Evolutionary conservation across 2,329 filamentous ascomycete species (phyloP).

Genomic region (Rugonectria rugulosa): DNA sequence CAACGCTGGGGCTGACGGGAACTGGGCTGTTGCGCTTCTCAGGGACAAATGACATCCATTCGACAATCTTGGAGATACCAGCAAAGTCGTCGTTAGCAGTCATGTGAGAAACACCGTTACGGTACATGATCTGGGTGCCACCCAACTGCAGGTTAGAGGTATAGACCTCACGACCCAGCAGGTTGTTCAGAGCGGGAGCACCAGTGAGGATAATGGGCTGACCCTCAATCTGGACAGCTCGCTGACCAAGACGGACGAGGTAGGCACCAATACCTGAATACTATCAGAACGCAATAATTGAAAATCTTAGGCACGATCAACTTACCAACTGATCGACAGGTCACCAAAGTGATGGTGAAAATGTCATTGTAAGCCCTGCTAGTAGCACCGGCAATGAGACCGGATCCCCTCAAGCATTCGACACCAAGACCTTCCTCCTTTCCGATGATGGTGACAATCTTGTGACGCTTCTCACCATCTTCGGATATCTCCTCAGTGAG

Average conservation of each 20-base stretch:
- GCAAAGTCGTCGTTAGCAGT: slow-evolving; percentile 97
- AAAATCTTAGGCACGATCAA: slow-evolving; percentile 26
- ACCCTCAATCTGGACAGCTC: slow-evolving; percentile 98
- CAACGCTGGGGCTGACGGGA: slow-evolving; percentile 85
- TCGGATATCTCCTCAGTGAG: slow-evolving; percentile 87
- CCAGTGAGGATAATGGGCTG: slow-evolving; percentile 99
- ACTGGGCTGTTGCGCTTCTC: slow-evolving; percentile 94
- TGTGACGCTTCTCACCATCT: slow-evolving; percentile 88
- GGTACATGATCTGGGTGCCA: slow-evolving; percentile 99
- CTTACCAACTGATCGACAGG: slow-evolving; percentile 93
- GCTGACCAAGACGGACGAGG: slow-evolving; percentile 95
- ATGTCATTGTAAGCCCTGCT: slow-evolving; percentile 98
- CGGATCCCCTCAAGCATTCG: slow-evolving; percentile 94
- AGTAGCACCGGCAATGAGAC: slow-evolving; percentile 97
- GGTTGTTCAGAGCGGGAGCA: slow-evolving; percentile 96
- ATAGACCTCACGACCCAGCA: slow-evolving; percentile 97
- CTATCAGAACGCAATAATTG: slow-evolving; percentile 42
- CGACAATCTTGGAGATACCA: slow-evolving; percentile 95
- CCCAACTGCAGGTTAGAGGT: slow-evolving; percentile 98
- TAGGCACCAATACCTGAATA: slow-evolving; percentile 88
- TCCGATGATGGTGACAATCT: slow-evolving; percentile 93
- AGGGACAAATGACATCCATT: slow-evolving; percentile 97
- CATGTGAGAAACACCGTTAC: slow-evolving; percentile 99
- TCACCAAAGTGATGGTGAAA: slow-evolving; percentile 97
- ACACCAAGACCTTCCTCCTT: slow-evolving; percentile 96